phyloP scores from a whole-genome alignment of 805 yeast genomes.

The Candida endomychidarum region DNA sequence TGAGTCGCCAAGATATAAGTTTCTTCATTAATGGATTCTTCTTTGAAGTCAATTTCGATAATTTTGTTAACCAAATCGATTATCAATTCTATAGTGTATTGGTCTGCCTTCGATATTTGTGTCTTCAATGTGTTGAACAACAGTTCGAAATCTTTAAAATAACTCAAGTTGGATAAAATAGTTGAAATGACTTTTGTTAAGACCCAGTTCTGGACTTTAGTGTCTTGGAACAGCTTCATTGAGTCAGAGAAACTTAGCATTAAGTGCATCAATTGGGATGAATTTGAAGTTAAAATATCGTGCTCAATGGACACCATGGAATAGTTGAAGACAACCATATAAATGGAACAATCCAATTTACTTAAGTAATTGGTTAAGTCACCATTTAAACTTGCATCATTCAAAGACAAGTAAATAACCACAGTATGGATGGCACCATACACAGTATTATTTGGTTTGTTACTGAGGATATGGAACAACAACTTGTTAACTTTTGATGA shows the following conservation, averaged over 20 bases:
- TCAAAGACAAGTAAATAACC: constrained; percentile 2
- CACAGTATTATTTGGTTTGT: neutral
- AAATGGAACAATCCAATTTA: neutral
- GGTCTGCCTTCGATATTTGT: constrained; percentile 47
- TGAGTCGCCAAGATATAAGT: constrained; percentile 44
- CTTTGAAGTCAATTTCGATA: constrained; percentile 2
- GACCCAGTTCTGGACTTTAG: constrained; percentile 4
- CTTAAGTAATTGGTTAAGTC: neutral
- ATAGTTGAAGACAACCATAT: neutral
- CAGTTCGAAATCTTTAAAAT: neutral
- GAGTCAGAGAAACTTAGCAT: neutral
- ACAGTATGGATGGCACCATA: neutral
- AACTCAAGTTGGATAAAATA: constrained; percentile 2
- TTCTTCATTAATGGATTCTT: constrained; percentile 17
- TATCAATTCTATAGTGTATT: constrained; percentile 61
- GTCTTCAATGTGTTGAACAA: constrained; percentile 28
- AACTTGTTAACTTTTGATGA: neutral
- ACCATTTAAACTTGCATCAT: neutral
- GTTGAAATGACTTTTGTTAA: constrained; percentile 5
- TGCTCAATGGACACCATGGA: constrained; percentile 1
- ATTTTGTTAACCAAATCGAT: constrained; percentile 39
- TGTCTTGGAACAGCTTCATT: neutral
- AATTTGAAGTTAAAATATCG: neutral
- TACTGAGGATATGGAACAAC: neutral
- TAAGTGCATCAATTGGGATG: neutral